Conservation (phyloP, 495 filamentous ascomycete species). For the Daldinia decipiens region DNA sequence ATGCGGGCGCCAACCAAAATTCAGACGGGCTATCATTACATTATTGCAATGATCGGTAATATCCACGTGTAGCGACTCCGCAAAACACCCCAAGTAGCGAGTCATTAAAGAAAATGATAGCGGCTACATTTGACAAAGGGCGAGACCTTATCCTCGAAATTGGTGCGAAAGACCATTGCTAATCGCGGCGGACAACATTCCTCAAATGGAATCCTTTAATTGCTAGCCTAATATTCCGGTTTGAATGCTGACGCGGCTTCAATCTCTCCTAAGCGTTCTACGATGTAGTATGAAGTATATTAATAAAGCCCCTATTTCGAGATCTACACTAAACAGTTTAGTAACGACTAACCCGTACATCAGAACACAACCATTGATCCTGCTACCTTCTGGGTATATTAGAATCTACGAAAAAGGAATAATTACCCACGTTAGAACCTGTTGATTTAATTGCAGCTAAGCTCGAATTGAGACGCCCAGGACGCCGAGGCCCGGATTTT, state of each 20-base stretch:
- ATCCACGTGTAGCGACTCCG: not conserved
- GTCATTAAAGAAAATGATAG: not conserved
- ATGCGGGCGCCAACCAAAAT: slow-evolving; percentile 20
- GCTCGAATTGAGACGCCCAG: slow-evolving; percentile 16
- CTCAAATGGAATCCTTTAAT: slow-evolving; percentile 26
- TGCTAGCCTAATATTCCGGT: slow-evolving; percentile 13
- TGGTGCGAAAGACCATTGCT: not conserved
- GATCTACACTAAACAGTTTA: not conserved
- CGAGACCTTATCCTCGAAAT: slow-evolving; percentile 8
- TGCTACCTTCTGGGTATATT: too few relatives aligned
- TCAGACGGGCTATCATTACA: slow-evolving; percentile 6
- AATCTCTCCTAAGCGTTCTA: slow-evolving; percentile 17
- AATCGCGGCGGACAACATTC: slow-evolving; percentile 19
- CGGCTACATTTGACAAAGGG: not conserved
- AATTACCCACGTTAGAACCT: not conserved
- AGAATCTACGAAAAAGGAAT: not conserved
- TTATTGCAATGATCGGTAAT: not conserved
- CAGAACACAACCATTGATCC: not conserved
- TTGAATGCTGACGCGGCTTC: slow-evolving; percentile 33
- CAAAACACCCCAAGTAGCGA: not conserved
- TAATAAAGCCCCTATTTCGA: slow-evolving; percentile 23
- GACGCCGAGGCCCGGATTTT: slow-evolving; percentile 19
- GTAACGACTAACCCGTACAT: not conserved
- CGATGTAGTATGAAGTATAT: not conserved
- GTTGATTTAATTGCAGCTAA: not conserved